Evolutionary conservation across 345 rosid genomes (phyloP).

Genomic region (Dipteronia dyeriana): DNA sequence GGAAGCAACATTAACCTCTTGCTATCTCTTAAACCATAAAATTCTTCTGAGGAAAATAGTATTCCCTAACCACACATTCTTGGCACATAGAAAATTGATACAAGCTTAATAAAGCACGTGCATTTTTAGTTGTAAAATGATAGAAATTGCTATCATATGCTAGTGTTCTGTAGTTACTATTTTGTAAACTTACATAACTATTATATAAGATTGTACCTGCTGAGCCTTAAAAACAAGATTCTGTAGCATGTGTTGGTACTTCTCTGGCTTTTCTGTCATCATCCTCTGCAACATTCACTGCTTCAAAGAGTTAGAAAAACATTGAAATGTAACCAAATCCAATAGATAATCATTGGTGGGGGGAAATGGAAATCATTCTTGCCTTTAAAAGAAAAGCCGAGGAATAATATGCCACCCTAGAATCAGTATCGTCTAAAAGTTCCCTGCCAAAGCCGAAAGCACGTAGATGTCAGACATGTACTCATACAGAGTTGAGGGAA

Average conservation of each 20-base stretch:
- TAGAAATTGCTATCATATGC: not conserved
- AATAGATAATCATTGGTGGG: constrained; percentile 1
- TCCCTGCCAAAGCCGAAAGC: constrained; percentile 54
- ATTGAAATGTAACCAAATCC: constrained; percentile 1
- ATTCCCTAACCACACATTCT: not conserved
- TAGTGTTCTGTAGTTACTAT: not conserved
- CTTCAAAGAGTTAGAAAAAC: constrained; percentile 27
- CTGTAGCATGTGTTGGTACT: constrained; percentile 93
- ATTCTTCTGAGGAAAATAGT: not conserved
- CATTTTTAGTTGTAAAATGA: not conserved
- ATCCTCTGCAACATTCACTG: constrained; percentile 64
- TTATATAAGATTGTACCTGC: constrained; percentile 53
- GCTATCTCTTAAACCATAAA: not conserved
- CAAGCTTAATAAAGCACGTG: not conserved
- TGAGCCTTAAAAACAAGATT: constrained; percentile 94
- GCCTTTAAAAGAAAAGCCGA: constrained; percentile 96
- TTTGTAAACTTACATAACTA: constrained; percentile 8
- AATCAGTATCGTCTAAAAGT: constrained; percentile 94
- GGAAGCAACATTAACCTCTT: not conserved
- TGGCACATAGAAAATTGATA: not conserved
- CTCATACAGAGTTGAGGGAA: constrained; percentile 12
- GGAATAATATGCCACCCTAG: constrained; percentile 96
- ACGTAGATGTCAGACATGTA: constrained; percentile 15
- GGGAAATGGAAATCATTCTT: constrained; percentile 32
- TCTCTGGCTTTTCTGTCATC: constrained; percentile 98